Base-by-base conservation (phyloP, 2,329 filamentous ascomycete genomes). In the Clonostachys rhizophaga region DNA sequence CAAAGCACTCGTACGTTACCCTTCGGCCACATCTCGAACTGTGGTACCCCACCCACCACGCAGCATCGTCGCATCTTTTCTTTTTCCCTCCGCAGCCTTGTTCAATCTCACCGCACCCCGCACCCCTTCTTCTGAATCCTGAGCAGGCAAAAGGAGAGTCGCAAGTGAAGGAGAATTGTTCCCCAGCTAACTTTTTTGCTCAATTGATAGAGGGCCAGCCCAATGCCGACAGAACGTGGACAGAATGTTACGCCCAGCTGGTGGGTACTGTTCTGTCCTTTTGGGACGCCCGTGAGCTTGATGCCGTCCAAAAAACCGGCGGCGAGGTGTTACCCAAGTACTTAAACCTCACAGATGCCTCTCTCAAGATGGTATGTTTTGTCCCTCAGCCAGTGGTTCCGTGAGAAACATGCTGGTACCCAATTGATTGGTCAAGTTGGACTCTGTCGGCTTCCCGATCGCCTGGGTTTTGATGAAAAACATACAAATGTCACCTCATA, bases 281-380 rank as follows among this genome's bases (percentile, higher is more conserved):
- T 44, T 99, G 94, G 94, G 92, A 99, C 68, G 91, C 92, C 20
- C 84, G 88, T 53, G 91, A 94, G 63, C 77, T 97, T 49, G 94
- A 99, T 69, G 84, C 83, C 37, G 91, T 89, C 12, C 90, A 89
- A 35, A 86, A 90, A 56, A 30, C 9, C 9, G 83, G 94, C 58
- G 87, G 85, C 54, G 89, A 95, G 61, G 88, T 95, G 43, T 73
- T 92, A 40, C 90, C 91, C 34, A 94, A 89, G 44, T 99, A 96
- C 64, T 91, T 99, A 65, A 99, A 99, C 61, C 71, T 99, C 50
- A 95, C 94, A 7, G 94, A 99, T 76, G 94, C 94, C 17, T 96
- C 94, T 0, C 91, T 99, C 57, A 96, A 95, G 68, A 96, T 97
- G 91, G 94, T 96, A 77, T 55, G 42, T 30, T 8, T 35, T 14